Evolutionary conservation across 495 filamentous ascomycete species (phyloP).

Genomic region (Xylaria grammica): DNA sequence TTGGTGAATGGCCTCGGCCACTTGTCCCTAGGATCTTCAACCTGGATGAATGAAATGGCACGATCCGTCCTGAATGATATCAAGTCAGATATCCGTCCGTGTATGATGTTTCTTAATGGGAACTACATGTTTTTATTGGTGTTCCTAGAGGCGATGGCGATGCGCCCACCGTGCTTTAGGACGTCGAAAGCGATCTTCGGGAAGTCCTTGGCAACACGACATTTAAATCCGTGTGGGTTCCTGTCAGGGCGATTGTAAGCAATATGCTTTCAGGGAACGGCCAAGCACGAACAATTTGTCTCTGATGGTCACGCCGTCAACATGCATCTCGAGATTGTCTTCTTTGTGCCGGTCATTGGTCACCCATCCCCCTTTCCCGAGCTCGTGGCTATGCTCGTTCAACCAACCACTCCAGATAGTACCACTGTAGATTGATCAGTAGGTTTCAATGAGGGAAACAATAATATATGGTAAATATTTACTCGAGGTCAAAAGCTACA

Average conservation of each 20-base stretch:
- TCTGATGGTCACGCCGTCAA: background rate
- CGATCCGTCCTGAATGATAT: conserved; percentile 1
- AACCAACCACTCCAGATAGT: background rate
- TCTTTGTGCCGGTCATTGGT: background rate
- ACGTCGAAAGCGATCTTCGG: background rate
- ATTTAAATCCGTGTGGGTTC: background rate
- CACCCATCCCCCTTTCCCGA: background rate
- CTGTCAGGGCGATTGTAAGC: background rate
- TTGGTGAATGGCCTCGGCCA: conserved; percentile 1
- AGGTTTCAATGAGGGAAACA: background rate
- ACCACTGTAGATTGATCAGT: background rate
- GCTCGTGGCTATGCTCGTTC: background rate
- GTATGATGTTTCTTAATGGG: background rate
- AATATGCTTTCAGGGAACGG: background rate
- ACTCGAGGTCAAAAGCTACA: conserved; percentile 7
- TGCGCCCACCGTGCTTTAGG: background rate
- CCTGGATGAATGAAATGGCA: conserved; percentile 1
- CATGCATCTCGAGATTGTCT: background rate
- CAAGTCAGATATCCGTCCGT: background rate
- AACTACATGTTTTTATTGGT: conserved; percentile 4
- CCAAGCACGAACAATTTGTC: background rate
- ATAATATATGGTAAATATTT: background rate
- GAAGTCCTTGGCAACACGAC: background rate
- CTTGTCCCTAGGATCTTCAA: conserved; percentile 1
- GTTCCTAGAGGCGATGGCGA: conserved; percentile 6